Evolutionary conservation across 2,329 filamentous ascomycete species (phyloP).

Genomic region (Arthrobotrys entomopaga): DNA sequence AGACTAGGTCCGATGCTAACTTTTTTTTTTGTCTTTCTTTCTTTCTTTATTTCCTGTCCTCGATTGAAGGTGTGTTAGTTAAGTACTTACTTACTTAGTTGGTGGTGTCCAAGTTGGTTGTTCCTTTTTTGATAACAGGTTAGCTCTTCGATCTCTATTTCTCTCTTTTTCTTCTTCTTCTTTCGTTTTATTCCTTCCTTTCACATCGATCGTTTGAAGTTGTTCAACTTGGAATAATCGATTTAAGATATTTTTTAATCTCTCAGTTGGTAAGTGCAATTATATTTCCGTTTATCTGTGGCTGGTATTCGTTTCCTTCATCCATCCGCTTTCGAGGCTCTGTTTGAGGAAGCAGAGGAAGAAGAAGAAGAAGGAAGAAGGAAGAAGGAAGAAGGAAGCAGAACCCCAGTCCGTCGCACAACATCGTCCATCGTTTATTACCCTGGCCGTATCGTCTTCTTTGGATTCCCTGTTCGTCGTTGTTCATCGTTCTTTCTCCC

Average conservation of each 20-base stretch:
- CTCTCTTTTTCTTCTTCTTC: not conserved
- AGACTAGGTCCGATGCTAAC: too few species aligned
- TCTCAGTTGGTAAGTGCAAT: not conserved
- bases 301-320: not conserved
- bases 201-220: not conserved
- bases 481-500: constrained; percentile 1
- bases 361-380: too few species aligned
- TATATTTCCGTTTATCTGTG: not conserved
- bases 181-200: constrained; percentile 1
- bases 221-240: constrained; percentile 3
- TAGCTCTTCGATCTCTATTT: not conserved
- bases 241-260: not conserved
- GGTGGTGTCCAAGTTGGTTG: not conserved
- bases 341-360: not conserved
- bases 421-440: not conserved
- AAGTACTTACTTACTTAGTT: constrained; percentile 11
- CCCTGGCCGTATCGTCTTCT: constrained; percentile 2
- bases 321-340: not conserved
- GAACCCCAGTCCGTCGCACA: not conserved
- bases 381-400: too few species aligned
- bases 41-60: constrained; percentile 8
- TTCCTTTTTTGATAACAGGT: not conserved
- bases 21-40: constrained; percentile 6
- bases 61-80: constrained; percentile 4
- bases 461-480: not conserved